These are phyloP conservation scores for Staphylotrichum longicolle DNA, from an alignment of 495 filamentous ascomycete genomes.

Conservation along the genomic window DNA sequence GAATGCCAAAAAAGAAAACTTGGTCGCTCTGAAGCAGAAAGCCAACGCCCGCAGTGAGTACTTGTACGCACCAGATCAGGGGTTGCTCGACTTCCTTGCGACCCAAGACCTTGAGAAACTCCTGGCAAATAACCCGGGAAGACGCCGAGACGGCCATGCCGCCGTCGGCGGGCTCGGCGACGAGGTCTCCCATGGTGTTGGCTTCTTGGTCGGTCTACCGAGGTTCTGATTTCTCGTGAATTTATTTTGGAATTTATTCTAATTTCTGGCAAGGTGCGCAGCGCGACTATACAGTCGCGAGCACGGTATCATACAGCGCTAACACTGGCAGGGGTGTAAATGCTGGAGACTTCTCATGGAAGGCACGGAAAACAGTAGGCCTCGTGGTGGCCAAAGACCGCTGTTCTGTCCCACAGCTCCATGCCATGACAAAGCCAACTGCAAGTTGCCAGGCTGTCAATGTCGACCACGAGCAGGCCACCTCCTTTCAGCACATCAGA, in stretches of 20 bases:
- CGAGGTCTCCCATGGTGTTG: conserved; percentile 1
- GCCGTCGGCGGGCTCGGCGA: background rate
- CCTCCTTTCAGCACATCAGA: background rate
- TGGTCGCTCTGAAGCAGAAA: too few species aligned
- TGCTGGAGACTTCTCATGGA: background rate
- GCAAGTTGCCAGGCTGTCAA: background rate
- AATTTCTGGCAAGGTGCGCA: too few species aligned
- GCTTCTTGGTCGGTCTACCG: too few species aligned
- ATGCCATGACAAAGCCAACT: background rate
- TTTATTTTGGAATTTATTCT: background rate
- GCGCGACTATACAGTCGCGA: too few species aligned
- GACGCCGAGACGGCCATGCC: background rate
- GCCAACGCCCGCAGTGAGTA: too few species aligned
- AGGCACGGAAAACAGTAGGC: background rate
- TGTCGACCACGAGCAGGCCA: background rate
- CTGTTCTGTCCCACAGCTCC: background rate
- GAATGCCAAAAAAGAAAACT: too few species aligned
- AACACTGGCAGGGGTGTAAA: background rate
- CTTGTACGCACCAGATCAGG: conserved; percentile 6
- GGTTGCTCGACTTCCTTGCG: conserved; percentile 16
- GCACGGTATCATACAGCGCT: too few species aligned
- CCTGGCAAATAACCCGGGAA: conserved; percentile 12
- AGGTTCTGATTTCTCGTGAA: background rate
- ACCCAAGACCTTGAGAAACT: conserved; percentile 19
- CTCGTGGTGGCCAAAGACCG: background rate